These are phyloP conservation scores for Linum tenue DNA, from an alignment of 345 rosid genomes.

Conservation along the genomic window DNA sequence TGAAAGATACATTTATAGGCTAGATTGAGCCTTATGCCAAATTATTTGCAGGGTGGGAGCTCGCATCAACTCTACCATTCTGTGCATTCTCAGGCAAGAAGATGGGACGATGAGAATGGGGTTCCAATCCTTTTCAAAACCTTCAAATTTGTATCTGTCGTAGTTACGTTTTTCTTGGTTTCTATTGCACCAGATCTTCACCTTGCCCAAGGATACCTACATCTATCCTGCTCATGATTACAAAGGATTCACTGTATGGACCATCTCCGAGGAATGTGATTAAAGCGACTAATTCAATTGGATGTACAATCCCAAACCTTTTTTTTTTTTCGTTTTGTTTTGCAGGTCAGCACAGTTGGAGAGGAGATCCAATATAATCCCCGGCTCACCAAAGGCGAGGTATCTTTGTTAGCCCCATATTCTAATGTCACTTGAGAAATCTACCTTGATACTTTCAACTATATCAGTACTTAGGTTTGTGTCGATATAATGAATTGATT, in stretches of 20 bases:
- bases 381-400: conserved; percentile 80
- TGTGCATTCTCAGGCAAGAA: conserved; percentile 85
- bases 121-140: neutral
- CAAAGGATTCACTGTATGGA: conserved; percentile 70
- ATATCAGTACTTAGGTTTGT: neutral
- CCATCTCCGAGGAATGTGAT: neutral
- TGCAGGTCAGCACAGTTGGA: conserved; percentile 86
- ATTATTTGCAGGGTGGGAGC: conserved; percentile 62
- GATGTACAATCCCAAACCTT: conserved; percentile 13
- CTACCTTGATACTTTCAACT: neutral
- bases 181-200: conserved; percentile 50
- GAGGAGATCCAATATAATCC: conserved; percentile 77
- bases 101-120: neutral
- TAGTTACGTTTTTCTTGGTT: conserved; percentile 1
- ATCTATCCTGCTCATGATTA: conserved; percentile 94
- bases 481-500: no score
- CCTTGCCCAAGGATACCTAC: conserved; percentile 75
- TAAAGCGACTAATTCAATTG: neutral
- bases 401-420: conserved; percentile 12
- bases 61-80: conserved; percentile 76
- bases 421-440: neutral
- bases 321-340: neutral
- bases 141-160: neutral
- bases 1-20: conserved; percentile 1
- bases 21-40: neutral